Evolutionary conservation across 2,329 filamentous ascomycete species (phyloP).

Genomic region (Bisporella sp.): DNA sequence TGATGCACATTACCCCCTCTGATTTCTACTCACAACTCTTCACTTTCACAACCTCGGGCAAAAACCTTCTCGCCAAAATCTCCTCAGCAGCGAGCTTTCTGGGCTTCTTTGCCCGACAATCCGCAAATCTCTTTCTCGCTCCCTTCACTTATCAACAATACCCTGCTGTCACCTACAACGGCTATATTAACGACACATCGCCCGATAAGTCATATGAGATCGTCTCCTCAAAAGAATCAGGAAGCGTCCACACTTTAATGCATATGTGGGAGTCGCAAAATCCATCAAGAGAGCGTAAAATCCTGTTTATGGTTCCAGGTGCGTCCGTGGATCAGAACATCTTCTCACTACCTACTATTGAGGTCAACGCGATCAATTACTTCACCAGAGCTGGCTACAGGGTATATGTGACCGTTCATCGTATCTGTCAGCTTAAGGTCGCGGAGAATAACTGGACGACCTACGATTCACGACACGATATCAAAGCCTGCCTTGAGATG

Average conservation of each 20-base stretch:
- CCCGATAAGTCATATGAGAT: constrained; percentile 39
- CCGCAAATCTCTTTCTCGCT: constrained; percentile 44
- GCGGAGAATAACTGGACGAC: constrained; percentile 49
- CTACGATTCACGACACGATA: constrained; percentile 52
- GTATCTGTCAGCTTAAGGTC: constrained; percentile 46
- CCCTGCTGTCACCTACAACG: constrained; percentile 38
- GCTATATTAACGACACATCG: constrained; percentile 45
- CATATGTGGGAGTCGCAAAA: constrained; percentile 48
- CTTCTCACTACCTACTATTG: constrained; percentile 54
- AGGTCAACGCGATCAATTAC: constrained; percentile 57
- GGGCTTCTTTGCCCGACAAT: constrained; percentile 48
- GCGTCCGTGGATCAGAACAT: constrained; percentile 58
- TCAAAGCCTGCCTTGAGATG: constrained; percentile 46
- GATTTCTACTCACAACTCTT: constrained; percentile 50
- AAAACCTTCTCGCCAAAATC: constrained; percentile 36
- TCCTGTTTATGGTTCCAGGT: constrained; percentile 55
- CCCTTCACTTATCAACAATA: constrained; percentile 52
- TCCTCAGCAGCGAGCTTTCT: constrained; percentile 43
- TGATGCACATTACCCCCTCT: constrained; percentile 45
- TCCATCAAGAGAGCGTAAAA: constrained; percentile 32
- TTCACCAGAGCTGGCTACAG: constrained; percentile 53
- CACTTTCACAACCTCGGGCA: constrained; percentile 45
- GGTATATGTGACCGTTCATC: constrained; percentile 50
- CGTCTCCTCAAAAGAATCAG: constrained; percentile 36
- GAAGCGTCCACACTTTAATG: constrained; percentile 41